phyloP scores from a whole-genome alignment of 2,329 filamentous ascomycete species.

The Aquanectria penicillioides region DNA sequence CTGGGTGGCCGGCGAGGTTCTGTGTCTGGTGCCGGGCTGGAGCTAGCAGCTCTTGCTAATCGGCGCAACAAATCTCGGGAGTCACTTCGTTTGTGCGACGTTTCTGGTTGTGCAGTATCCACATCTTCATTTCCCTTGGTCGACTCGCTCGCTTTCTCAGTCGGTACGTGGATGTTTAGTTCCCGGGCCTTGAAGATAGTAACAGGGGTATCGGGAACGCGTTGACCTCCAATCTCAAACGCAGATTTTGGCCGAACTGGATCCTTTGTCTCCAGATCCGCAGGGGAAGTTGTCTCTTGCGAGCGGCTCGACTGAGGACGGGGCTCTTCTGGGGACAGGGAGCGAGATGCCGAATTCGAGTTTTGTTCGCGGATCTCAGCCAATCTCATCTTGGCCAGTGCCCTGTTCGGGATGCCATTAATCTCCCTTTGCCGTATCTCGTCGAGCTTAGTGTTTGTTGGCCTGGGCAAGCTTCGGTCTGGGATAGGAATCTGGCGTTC shows the following conservation, averaged over 20 bases:
- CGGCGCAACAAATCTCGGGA: conserved; percentile 60
- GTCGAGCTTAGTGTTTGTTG: conserved; percentile 58
- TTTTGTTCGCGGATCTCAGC: conserved; percentile 65
- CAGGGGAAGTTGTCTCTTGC: conserved; percentile 19
- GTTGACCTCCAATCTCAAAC: conserved; percentile 45
- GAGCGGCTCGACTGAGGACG: conserved; percentile 42
- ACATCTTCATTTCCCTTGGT: conserved; percentile 20
- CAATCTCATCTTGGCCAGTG: conserved; percentile 59
- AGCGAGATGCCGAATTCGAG: conserved; percentile 58
- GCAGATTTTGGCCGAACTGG: conserved; percentile 35
- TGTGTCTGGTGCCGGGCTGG: conserved; percentile 52
- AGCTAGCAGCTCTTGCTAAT: conserved; percentile 59
- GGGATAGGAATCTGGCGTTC: conserved; percentile 46
- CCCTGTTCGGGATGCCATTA: conserved; percentile 56
- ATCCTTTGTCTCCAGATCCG: conserved; percentile 30
- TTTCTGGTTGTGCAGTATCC: conserved; percentile 28
- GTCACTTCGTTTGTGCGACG: conserved; percentile 46
- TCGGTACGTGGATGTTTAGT: conserved; percentile 20
- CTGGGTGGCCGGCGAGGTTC: conserved; percentile 31
- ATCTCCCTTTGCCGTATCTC: conserved; percentile 58
- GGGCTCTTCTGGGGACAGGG: conserved; percentile 51
- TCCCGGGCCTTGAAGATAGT: conserved; percentile 49
- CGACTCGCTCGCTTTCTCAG: conserved; percentile 7
- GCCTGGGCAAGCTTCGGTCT: conserved; percentile 41
- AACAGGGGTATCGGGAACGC: conserved; percentile 52